These are phyloP conservation scores for Leccinum longicurvipes DNA, from an alignment of 768 basidiomycete genomes.

Conservation along the genomic window DNA sequence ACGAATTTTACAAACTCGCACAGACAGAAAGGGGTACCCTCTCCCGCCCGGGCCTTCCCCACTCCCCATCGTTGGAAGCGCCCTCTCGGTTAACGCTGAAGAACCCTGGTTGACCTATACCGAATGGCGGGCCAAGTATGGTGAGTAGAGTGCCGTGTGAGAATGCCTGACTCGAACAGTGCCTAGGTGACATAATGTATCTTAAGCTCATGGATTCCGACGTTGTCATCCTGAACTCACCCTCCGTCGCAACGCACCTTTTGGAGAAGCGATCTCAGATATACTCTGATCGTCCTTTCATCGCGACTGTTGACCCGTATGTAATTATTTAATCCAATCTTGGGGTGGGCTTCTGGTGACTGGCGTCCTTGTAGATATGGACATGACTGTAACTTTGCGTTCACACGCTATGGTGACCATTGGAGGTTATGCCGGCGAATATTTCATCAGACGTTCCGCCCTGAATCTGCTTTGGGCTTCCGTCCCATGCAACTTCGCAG, in stretches of 20 bases:
- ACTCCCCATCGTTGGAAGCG: background rate
- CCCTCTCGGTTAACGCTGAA: background rate
- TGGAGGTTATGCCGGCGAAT: constrained; percentile 2
- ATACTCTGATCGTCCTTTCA: constrained; percentile 35
- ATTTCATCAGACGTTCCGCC: constrained; percentile 1
- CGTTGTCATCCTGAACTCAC: constrained; percentile 42
- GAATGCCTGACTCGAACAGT: background rate
- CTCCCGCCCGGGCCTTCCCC: constrained; percentile 11
- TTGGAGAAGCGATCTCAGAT: constrained; percentile 42
- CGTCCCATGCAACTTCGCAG: constrained; percentile 5
- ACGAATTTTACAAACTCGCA: background rate
- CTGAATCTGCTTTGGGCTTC: background rate
- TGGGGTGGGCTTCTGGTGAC: background rate
- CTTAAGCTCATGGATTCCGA: constrained; percentile 43
- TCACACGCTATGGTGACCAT: constrained; percentile 3
- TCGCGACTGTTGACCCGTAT: constrained; percentile 10
- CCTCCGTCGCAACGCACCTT: constrained; percentile 40
- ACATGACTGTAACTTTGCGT: constrained; percentile 1
- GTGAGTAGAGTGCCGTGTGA: background rate
- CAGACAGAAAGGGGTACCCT: background rate
- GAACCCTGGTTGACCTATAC: constrained; percentile 10
- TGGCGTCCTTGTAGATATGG: constrained; percentile 3
- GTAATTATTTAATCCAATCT: background rate
- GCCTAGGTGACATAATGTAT: constrained; percentile 41
- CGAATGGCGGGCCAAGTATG: constrained; percentile 5